phyloP scores from a whole-genome alignment of 2,329 filamentous ascomycete genomes.

The Fusarium sp. region DNA sequence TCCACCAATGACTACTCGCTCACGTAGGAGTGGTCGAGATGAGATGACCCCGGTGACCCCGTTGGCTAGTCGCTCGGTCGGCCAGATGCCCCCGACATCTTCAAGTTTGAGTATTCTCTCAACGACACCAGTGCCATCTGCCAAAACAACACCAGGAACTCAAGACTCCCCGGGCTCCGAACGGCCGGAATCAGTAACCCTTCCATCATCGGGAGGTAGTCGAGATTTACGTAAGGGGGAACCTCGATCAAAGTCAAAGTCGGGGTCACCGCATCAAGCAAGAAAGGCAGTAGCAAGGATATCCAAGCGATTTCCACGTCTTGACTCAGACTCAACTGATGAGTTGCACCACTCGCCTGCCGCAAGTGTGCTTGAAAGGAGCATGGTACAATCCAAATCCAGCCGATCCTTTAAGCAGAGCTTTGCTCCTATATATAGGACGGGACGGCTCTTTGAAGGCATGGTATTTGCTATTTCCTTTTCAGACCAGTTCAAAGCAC shows the following conservation, averaged over 20 bases:
- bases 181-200: conserved; percentile 36
- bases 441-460: conserved; percentile 71
- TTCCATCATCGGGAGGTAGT: conserved; percentile 44
- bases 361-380: conserved; percentile 55
- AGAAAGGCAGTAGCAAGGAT: conserved; percentile 38
- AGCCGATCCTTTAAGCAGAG: conserved; percentile 49
- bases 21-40: conserved; percentile 38
- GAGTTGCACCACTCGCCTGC: conserved; percentile 61
- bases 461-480: conserved; percentile 94
- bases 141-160: conserved; percentile 55
- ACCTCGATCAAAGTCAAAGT: conserved; percentile 33
- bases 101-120: conserved; percentile 59
- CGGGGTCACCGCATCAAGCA: conserved; percentile 48
- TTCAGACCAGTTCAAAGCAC: conserved; percentile 58
- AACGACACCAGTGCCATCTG: conserved; percentile 56
- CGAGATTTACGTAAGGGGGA: conserved; percentile 39
- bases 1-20: conserved; percentile 47
- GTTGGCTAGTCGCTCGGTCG: conserved; percentile 26
- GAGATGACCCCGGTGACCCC: conserved; percentile 45
- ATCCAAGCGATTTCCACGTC: conserved; percentile 46
- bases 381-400: conserved; percentile 50
- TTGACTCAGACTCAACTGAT: conserved; percentile 62
- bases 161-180: conserved; percentile 51
- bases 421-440: conserved; percentile 46
- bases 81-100: conserved; percentile 42